Conservation (phyloP, 2,329 filamentous ascomycete species). For the Alternaria brassicicola region DNA sequence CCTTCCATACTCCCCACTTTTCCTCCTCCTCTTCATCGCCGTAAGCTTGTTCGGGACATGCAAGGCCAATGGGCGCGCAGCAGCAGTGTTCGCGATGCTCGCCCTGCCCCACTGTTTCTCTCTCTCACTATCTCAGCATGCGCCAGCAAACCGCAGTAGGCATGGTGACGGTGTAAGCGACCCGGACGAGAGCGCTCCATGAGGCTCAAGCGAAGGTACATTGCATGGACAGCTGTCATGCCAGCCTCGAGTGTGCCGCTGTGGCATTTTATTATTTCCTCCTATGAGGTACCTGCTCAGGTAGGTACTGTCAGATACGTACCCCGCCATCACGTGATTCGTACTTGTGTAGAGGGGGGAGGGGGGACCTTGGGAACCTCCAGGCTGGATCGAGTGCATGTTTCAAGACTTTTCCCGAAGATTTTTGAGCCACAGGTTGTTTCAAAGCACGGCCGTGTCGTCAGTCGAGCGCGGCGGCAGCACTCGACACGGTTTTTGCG, state of each 20-base stretch:
- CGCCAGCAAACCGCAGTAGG: conserved; percentile 27
- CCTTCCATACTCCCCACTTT: conserved; percentile 29
- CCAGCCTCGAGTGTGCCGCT: conserved; percentile 3
- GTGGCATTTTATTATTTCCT: not conserved
- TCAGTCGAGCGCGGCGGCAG: not conserved
- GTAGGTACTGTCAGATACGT: not conserved
- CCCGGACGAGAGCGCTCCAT: conserved; percentile 15
- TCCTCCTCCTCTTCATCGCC: conserved; percentile 26
- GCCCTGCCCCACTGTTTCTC: conserved; percentile 30
- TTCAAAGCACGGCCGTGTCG: conserved; percentile 18
- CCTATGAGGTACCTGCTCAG: not conserved
- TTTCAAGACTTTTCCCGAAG: not conserved
- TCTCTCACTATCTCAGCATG: conserved; percentile 26
- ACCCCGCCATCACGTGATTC: conserved; percentile 10
- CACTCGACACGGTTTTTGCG: conserved; percentile 27
- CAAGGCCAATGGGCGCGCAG: conserved; percentile 32
- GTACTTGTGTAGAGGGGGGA: not conserved
- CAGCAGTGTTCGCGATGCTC: conserved; percentile 14
- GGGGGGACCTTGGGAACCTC: not conserved
- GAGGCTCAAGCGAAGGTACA: not conserved
- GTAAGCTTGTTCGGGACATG: conserved; percentile 3
- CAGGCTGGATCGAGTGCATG: not conserved
- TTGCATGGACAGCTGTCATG: conserved; percentile 19
- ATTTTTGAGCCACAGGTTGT: conserved; percentile 12
- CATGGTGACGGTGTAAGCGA: conserved; percentile 20